Conservation (phyloP, 2,329 filamentous ascomycete genomes). For the Ophiocordyceps camponoti-rufipedis region DNA sequence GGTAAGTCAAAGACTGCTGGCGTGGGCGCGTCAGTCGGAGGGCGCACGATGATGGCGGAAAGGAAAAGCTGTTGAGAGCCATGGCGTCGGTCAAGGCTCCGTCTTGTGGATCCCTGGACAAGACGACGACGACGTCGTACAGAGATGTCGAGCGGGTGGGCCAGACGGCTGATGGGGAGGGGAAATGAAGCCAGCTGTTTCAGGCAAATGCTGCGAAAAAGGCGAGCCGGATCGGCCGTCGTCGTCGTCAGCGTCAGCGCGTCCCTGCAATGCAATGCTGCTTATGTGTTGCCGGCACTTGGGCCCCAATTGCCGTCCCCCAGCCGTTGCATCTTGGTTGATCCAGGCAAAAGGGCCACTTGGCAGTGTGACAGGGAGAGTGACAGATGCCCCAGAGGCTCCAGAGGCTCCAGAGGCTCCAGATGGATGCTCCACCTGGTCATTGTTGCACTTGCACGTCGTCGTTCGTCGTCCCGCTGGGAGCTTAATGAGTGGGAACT, state of each 20-base stretch:
- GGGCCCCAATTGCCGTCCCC: neutral
- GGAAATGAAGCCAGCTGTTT: neutral
- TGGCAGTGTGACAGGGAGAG: neutral
- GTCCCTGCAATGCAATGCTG: neutral
- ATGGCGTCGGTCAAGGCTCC: neutral
- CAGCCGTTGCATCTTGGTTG: neutral
- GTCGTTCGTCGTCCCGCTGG: neutral
- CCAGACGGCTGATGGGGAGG: neutral
- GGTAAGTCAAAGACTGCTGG: neutral
- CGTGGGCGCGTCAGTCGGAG: neutral
- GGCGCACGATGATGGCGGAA: neutral
- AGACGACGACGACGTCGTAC: neutral
- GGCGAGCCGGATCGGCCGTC: too few species aligned
- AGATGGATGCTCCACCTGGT: neutral
- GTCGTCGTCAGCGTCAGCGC: neutral
- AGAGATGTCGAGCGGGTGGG: neutral
- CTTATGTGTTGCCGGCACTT: neutral
- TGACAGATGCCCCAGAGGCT: neutral
- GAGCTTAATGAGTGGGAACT: neutral
- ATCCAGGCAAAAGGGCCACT: neutral
- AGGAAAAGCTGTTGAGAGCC: neutral
- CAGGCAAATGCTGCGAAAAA: neutral
- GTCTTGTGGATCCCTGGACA: neutral
- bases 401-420: too few species aligned
- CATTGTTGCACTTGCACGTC: neutral